phyloP scores from a whole-genome alignment of 2,329 filamentous ascomycete species.

The Pseudogymnoascus sp. region DNA sequence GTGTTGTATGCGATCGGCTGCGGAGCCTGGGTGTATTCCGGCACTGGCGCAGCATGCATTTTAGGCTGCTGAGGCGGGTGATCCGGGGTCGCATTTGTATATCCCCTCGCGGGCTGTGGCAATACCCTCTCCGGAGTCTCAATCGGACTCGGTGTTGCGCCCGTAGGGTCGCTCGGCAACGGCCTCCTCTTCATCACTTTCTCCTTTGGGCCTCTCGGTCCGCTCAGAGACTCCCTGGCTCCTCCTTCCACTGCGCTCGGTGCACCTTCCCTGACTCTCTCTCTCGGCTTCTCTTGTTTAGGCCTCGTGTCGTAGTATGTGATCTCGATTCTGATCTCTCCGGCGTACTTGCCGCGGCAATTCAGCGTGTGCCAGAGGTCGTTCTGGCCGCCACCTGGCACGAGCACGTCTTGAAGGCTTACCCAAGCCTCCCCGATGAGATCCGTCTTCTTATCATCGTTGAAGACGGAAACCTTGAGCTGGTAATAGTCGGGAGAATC shows the following conservation, averaged over 20 bases:
- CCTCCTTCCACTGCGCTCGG: constrained; percentile 27
- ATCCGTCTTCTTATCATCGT: constrained; percentile 96
- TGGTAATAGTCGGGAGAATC: constrained; percentile 95
- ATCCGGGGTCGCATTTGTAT: not conserved
- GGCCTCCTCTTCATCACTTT: constrained; percentile 73
- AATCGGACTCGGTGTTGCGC: constrained; percentile 33
- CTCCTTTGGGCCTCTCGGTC: constrained; percentile 39
- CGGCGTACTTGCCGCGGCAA: constrained; percentile 90
- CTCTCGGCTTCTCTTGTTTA: constrained; percentile 62
- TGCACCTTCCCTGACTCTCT: constrained; percentile 36
- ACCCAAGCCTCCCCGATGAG: constrained; percentile 93
- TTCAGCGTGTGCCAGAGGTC: constrained; percentile 86
- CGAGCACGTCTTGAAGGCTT: constrained; percentile 70
- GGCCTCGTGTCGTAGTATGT: constrained; percentile 90
- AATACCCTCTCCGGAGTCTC: not conserved
- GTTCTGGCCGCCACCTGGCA: constrained; percentile 82
- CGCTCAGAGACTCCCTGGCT: constrained; percentile 29
- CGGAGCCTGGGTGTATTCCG: not conserved
- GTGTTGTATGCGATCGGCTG: not conserved
- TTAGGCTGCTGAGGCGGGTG: not conserved
- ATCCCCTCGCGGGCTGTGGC: not conserved
- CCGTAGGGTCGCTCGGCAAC: constrained; percentile 69
- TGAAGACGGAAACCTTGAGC: constrained; percentile 92
- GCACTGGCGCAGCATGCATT: not conserved
- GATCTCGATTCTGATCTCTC: constrained; percentile 88